Evolutionary conservation across 768 basidiomycete genomes (phyloP).

Genomic region (Punctularia strigosozonata): DNA sequence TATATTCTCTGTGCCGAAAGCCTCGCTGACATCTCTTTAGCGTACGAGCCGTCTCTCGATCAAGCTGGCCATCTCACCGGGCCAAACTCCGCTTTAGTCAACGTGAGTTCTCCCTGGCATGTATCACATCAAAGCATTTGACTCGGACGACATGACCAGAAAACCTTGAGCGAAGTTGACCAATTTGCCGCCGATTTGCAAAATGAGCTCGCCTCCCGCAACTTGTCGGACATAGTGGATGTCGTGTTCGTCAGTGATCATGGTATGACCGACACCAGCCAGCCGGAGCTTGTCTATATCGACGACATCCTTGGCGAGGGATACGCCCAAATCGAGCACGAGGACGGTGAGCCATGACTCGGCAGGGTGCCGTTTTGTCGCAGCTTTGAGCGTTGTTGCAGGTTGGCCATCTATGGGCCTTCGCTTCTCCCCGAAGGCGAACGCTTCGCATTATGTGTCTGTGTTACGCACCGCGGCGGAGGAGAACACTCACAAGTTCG

Average conservation of each 20-base stretch:
- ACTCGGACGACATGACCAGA: conserved; percentile 21
- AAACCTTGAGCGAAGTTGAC: conserved; percentile 59
- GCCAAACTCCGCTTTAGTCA: conserved; percentile 56
- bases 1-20: not conserved
- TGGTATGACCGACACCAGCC: conserved; percentile 86
- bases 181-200: conserved; percentile 63
- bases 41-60: conserved; percentile 78
- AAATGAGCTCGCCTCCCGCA: conserved; percentile 48
- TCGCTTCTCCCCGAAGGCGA: conserved; percentile 50
- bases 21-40: conserved; percentile 21
- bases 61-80: conserved; percentile 73
- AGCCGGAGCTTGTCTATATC: conserved; percentile 63
- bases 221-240: conserved; percentile 76
- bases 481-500: conserved; percentile 52
- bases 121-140: not conserved
- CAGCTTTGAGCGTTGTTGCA: conserved; percentile 11
- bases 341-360: conserved; percentile 37
- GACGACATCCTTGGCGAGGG: conserved; percentile 71
- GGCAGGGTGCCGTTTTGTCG: not conserved
- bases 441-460: conserved; percentile 44
- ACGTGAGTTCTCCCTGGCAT: conserved; percentile 33
- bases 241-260: conserved; percentile 85
- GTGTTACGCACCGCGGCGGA: conserved; percentile 40
- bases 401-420: conserved; percentile 88
- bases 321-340: conserved; percentile 48